Base-by-base conservation (phyloP, 2,329 filamentous ascomycete species). In the Apiospora pterosperma region DNA sequence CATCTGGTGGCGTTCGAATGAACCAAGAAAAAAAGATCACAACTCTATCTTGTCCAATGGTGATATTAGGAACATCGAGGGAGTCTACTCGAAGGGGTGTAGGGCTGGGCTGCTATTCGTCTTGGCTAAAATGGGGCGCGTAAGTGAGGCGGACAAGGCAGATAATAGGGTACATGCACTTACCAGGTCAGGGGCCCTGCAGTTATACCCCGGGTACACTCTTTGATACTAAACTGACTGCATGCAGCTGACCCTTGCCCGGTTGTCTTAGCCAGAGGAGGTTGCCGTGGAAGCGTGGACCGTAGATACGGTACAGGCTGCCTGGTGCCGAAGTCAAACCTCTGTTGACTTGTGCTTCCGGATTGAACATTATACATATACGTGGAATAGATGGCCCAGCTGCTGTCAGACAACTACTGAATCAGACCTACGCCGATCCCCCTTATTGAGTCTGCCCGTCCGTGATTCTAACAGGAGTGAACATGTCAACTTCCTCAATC, bases 401-500 rank as follows among this genome's bases (percentile, higher is more conserved):
- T 67, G 69, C 67, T 67, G 64, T 65, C 64, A 66, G 65, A 61
- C 63, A 69, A 69, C 44, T 6, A 23, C n/a, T 7, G 34, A 25
- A 41, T 23, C 25, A 34, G 16, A 31, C 44, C 44, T 11, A 23
- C 25, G 21, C 19, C 14, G 41, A 21, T 42, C 14, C n/a, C 19
- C 38, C 41, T 48, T 38, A 21, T 19, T 44, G 34, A 21, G 41
- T 19, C 42, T 31, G 31, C 21, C 31, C 38, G 34, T 59, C 31
- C n/a, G 31, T 36, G 48, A 55, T 34, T 55, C 19, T 55, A 28
- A 5, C 48, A 34, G 48, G 48, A 55, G 48, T 55, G 64, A 76
- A 67, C 41, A 79, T 78, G 73, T 76, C 77, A 60, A 76, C 76
- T 59, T 77, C 76, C n/a, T 69, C 74, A 62, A 81, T 85, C 78